Evolutionary conservation across 768 basidiomycete species (phyloP).

Genomic region (Trametes cingulata): DNA sequence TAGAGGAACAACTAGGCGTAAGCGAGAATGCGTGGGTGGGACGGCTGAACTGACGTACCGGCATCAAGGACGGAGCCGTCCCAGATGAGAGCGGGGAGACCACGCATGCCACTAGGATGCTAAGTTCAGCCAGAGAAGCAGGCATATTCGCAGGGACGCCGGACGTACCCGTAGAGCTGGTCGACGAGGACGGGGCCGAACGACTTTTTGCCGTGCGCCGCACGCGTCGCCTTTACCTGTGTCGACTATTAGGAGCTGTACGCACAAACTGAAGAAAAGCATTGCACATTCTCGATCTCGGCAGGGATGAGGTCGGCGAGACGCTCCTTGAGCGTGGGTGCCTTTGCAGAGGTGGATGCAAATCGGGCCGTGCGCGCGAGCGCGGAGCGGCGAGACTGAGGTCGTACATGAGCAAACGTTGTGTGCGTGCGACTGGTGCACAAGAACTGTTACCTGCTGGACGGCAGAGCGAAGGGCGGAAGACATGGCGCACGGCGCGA

Average conservation of each 20-base stretch:
- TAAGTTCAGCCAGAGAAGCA: slow-evolving; percentile 8
- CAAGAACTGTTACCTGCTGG: slow-evolving; percentile 35
- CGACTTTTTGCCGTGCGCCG: slow-evolving; percentile 86
- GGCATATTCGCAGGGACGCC: neutral
- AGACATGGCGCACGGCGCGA: slow-evolving; percentile 28
- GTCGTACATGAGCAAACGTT: slow-evolving; percentile 9
- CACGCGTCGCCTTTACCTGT: slow-evolving; percentile 81
- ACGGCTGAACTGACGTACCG: slow-evolving; percentile 45
- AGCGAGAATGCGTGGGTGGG: neutral
- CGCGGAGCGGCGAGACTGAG: slow-evolving; percentile 51
- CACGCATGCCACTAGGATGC: slow-evolving; percentile 73
- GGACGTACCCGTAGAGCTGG: slow-evolving; percentile 80
- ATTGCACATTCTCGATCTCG: slow-evolving; percentile 74
- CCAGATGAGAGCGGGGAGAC: slow-evolving; percentile 94
- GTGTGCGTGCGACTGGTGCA: slow-evolving; percentile 34
- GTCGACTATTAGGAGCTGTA: neutral
- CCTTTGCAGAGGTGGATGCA: slow-evolving; percentile 65
- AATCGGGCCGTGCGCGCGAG: slow-evolving; percentile 57
- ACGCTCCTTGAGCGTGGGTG: slow-evolving; percentile 85
- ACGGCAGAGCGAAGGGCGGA: slow-evolving; percentile 36
- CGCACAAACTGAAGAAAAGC: no score
- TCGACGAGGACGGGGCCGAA: slow-evolving; percentile 92
- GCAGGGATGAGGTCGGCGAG: slow-evolving; percentile 91
- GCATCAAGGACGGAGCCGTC: slow-evolving; percentile 97
- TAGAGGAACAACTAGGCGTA: slow-evolving; percentile 11